phyloP scores from a whole-genome alignment of 768 basidiomycete genomes.

The Hebeloma cylindrosporum region DNA sequence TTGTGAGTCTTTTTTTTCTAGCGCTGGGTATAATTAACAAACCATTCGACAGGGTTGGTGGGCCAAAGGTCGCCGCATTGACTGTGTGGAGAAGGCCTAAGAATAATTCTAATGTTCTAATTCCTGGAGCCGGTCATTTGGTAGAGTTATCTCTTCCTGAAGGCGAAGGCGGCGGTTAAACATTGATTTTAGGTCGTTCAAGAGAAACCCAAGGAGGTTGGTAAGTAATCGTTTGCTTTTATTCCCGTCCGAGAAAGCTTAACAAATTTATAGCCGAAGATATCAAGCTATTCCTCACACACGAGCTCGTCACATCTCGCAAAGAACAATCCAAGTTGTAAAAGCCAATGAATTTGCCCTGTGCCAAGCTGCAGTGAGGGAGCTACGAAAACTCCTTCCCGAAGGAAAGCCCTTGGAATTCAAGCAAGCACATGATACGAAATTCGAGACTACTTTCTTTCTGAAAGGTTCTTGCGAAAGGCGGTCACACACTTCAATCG shows the following conservation, averaged over 20 bases:
- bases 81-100: conserved; percentile 25
- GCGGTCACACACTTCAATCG: too few species aligned
- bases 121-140: conserved; percentile 27
- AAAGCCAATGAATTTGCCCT: too few species aligned
- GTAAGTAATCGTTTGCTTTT: conserved; percentile 13
- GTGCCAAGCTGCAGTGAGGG: too few species aligned
- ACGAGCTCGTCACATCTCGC: conserved; percentile 16
- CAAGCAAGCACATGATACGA: too few species aligned
- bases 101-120: conserved; percentile 26
- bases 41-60: conserved; percentile 23
- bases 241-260: neutral
- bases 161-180: neutral
- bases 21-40: neutral
- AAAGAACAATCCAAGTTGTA: too few species aligned
- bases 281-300: conserved; percentile 17
- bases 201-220: conserved; percentile 26
- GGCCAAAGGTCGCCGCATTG: conserved; percentile 16
- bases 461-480: too few species aligned
- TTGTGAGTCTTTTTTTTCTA: conserved; percentile 15
- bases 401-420: too few species aligned
- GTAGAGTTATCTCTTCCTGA: conserved; percentile 9
- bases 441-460: too few species aligned
- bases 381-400: too few species aligned
- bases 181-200: conserved; percentile 22
- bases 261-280: conserved; percentile 17